Percentiles rank a stretch among this genome's conserved stretches.
phyloP scores from a whole-genome alignment of 2,329 filamentous ascomycete species.

The Waltergamsia citrina region DNA sequence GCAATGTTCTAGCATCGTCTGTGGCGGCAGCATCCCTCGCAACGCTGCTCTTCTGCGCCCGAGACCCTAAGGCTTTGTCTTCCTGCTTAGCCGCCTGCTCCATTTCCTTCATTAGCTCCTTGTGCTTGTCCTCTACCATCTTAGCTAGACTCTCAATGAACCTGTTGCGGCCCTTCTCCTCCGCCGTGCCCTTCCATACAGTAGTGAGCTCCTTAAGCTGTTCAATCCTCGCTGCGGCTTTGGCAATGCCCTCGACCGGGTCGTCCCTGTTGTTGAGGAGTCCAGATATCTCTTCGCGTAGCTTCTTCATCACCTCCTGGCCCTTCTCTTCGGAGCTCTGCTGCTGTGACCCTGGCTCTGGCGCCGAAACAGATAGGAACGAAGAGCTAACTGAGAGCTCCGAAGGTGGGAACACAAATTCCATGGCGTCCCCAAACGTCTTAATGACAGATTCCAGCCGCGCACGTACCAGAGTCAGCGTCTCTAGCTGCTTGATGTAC shows the following conservation, averaged over 20 bases:
- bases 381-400: slow-evolving; percentile 76
- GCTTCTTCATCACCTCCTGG: slow-evolving; percentile 63
- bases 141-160: slow-evolving; percentile 77
- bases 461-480: slow-evolving; percentile 68
- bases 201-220: slow-evolving; percentile 64
- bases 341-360: slow-evolving; percentile 54
- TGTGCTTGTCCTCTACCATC: slow-evolving; percentile 68
- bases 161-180: slow-evolving; percentile 74
- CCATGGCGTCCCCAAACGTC: slow-evolving; percentile 90
- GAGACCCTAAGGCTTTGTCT: slow-evolving; percentile 19
- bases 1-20: slow-evolving; percentile 31
- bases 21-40: slow-evolving; percentile 12
- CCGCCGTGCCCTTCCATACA: slow-evolving; percentile 94
- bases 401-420: slow-evolving; percentile 84
- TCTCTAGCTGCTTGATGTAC: slow-evolving; percentile 72
- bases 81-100: slow-evolving; percentile 31
- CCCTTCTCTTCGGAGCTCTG: slow-evolving; percentile 78
- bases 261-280: slow-evolving; percentile 49
- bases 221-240: slow-evolving; percentile 65
- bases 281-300: slow-evolving; percentile 62
- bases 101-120: slow-evolving; percentile 41
- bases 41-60: slow-evolving; percentile 24
- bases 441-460: slow-evolving; percentile 86
- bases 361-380: slow-evolving; percentile 83
- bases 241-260: slow-evolving; percentile 58